These are phyloP conservation scores for Ilex aquifolium DNA, from an alignment of 257 asterid genomes.

Conservation along the genomic window DNA sequence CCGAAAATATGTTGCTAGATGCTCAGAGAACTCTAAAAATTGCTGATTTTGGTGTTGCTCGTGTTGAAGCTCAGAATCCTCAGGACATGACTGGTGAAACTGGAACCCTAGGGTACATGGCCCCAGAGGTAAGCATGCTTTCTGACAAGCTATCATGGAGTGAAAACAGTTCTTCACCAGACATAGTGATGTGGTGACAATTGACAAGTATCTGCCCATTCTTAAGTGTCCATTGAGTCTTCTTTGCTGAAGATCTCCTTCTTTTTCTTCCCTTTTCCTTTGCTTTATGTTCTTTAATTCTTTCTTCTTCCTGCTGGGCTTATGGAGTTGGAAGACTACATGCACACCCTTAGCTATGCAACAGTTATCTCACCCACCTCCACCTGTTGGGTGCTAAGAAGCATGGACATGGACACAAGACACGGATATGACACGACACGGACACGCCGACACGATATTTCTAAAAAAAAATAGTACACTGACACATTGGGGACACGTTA, in stretches of 20 bases:
- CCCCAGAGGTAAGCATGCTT: slow-evolving; percentile 13
- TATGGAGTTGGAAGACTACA: neutral
- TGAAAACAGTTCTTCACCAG: no score
- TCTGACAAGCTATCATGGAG: neutral
- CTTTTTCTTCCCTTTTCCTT: no score
- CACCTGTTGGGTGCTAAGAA: neutral
- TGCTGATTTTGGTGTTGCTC: slow-evolving; percentile 22
- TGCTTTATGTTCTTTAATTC: no score
- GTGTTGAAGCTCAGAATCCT: slow-evolving; percentile 25
- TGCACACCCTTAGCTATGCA: neutral
- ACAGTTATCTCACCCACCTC: neutral
- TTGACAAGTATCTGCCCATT: no score
- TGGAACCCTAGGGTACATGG: slow-evolving; percentile 21
- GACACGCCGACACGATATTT: no score
- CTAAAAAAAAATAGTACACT: no score
- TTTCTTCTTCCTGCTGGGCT: no score
- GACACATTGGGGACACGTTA: no score
- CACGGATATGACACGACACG: no score
- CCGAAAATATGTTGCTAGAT: slow-evolving; percentile 20
- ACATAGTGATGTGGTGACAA: no score
- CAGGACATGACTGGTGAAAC: slow-evolving; percentile 22
- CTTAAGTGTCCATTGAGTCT: no score
- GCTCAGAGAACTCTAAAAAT: slow-evolving; percentile 5
- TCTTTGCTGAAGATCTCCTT: neutral
- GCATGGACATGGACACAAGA: no score